A percentile compares a stretch with the other conserved stretches of the same genome.
phyloP scores from a whole-genome alignment of 2,329 filamentous ascomycete species.

The Exophiala mesophila region DNA sequence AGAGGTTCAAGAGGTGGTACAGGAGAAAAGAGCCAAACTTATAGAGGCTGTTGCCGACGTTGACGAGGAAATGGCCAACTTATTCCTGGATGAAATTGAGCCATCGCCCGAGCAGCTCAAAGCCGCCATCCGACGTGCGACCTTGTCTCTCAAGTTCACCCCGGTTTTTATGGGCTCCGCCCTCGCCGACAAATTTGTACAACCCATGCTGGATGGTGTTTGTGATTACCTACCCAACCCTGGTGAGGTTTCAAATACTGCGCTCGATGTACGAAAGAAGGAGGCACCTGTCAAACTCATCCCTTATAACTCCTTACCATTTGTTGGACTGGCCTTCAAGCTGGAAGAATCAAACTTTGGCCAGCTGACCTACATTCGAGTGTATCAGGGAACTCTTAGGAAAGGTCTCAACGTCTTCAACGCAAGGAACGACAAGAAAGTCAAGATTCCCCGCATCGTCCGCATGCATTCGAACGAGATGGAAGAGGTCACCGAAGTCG shows the following conservation, averaged over 20 bases:
- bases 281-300: constrained; percentile 82
- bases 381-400: constrained; percentile 86
- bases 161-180: constrained; percentile 97
- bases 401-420: constrained; percentile 93
- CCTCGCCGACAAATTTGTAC: constrained; percentile 87
- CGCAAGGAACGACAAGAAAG: constrained; percentile 88
- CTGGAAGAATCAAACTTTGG: constrained; percentile 98
- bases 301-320: constrained; percentile 88
- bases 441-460: constrained; percentile 94
- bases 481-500: constrained; percentile 91
- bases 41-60: constrained; percentile 96
- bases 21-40: constrained; percentile 76
- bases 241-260: constrained; percentile 79
- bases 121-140: constrained; percentile 83
- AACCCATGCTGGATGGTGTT: constrained; percentile 94
- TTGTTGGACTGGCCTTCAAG: constrained; percentile 96
- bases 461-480: constrained; percentile 99
- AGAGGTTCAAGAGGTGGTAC: constrained; percentile 68
- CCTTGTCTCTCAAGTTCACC: constrained; percentile 83
- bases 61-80: constrained; percentile 93
- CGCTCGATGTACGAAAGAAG: constrained; percentile 72
- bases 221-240: constrained; percentile 96
- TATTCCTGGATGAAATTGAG: constrained; percentile 81
- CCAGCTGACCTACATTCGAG: constrained; percentile 95
- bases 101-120: constrained; percentile 81